Conservation (phyloP, 805 yeast genomes). For the Wickerhamiella parazyma region DNA sequence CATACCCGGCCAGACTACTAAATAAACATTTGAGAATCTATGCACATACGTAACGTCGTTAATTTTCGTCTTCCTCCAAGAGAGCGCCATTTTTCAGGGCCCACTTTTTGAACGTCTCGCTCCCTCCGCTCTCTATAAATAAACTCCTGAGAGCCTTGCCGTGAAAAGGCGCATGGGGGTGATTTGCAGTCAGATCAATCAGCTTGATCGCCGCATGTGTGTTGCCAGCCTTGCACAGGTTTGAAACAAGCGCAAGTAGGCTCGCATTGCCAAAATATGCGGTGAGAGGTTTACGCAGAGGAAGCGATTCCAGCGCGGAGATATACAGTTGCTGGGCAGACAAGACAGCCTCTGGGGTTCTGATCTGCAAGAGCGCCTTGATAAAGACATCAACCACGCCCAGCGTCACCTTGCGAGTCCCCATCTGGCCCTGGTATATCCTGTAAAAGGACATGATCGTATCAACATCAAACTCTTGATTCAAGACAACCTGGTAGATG, state of each 20-base stretch:
- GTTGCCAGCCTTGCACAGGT: background rate
- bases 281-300: slow-evolving; percentile 4
- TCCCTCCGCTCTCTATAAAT: background rate
- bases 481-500: slow-evolving; percentile 20
- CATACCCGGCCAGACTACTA: no score
- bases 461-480: slow-evolving; percentile 13
- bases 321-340: slow-evolving; percentile 16
- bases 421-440: slow-evolving; percentile 10
- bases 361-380: slow-evolving; percentile 11
- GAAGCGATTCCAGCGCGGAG: slow-evolving; percentile 12
- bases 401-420: slow-evolving; percentile 6
- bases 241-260: background rate
- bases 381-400: slow-evolving; percentile 21
- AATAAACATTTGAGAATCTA: no score
- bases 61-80: background rate
- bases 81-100: background rate
- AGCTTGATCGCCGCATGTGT: slow-evolving; percentile 1
- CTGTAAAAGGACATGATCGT: slow-evolving; percentile 14
- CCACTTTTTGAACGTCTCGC: background rate
- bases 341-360: slow-evolving; percentile 10
- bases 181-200: background rate
- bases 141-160: slow-evolving; percentile 2
- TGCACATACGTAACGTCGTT: no score
- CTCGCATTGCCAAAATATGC: slow-evolving; percentile 1
- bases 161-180: background rate